These are phyloP conservation scores for Globisporangium takayamanum DNA, from an alignment of 352 stramenopile genomes.

Conservation along the genomic window DNA sequence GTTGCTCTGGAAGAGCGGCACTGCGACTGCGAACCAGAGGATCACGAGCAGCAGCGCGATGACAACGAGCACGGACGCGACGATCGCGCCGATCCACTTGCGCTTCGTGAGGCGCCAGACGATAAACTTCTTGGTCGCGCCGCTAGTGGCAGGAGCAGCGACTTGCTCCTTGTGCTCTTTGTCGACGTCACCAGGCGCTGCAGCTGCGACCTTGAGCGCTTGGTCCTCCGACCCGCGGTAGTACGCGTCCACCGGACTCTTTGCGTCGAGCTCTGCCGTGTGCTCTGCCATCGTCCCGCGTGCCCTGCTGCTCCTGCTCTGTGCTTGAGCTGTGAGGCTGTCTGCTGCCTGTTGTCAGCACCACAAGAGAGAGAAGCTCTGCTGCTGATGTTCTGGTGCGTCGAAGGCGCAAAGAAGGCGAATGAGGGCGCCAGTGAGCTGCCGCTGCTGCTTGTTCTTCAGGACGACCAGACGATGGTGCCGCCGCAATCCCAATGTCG, in stretches of 20 bases:
- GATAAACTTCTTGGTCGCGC: slow-evolving; percentile 27
- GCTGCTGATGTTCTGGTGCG: neutral
- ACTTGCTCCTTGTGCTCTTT: slow-evolving; percentile 29
- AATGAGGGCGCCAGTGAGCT: slow-evolving; percentile 5
- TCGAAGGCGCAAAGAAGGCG: slow-evolving; percentile 8
- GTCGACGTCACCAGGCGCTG: slow-evolving; percentile 21
- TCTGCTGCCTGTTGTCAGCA: neutral
- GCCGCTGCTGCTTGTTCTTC: too few species aligned
- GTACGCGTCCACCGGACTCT: slow-evolving; percentile 3
- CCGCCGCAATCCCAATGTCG: too few species aligned
- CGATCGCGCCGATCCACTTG: slow-evolving; percentile 39
- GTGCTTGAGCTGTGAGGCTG: neutral
- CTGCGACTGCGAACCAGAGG: slow-evolving; percentile 54
- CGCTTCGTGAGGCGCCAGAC: slow-evolving; percentile 48
- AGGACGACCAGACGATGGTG: too few species aligned
- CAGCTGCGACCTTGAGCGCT: slow-evolving; percentile 23
- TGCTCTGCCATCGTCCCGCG: neutral
- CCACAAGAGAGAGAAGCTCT: neutral
- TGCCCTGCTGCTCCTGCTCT: slow-evolving; percentile 5
- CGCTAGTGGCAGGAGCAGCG: neutral
- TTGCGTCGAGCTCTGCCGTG: neutral
- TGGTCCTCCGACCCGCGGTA: slow-evolving; percentile 13
- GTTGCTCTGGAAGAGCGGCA: slow-evolving; percentile 54
- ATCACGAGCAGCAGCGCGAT: slow-evolving; percentile 48
- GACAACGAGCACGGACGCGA: slow-evolving; percentile 28